These are phyloP conservation scores for Trametes villosa DNA, from an alignment of 768 basidiomycete genomes.

Conservation along the genomic window DNA sequence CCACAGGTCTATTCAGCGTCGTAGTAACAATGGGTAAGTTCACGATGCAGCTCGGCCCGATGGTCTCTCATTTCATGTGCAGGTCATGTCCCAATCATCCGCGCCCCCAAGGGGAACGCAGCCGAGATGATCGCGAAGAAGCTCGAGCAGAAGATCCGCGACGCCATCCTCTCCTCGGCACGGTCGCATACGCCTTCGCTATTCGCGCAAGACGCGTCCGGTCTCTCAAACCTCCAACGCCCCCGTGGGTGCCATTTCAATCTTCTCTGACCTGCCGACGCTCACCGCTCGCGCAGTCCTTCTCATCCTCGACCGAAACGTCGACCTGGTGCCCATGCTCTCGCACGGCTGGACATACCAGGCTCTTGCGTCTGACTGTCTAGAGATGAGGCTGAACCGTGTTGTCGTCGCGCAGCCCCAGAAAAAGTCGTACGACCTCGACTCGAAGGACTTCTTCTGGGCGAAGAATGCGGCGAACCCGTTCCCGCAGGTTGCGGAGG, in stretches of 20 bases:
- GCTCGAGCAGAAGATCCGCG: slow-evolving; percentile 89
- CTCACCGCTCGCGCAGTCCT: slow-evolving; percentile 61
- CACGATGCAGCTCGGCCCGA: background rate
- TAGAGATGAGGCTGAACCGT: slow-evolving; percentile 95
- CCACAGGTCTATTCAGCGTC: slow-evolving; percentile 89
- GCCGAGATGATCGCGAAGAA: slow-evolving; percentile 99
- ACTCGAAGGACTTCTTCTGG: slow-evolving; percentile 99
- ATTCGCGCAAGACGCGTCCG: slow-evolving; percentile 81
- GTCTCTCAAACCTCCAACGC: slow-evolving; percentile 83
- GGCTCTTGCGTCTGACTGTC: slow-evolving; percentile 95
- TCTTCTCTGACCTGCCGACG: background rate
- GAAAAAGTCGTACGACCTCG: slow-evolving; percentile 92
- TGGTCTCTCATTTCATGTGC: slow-evolving; percentile 1
- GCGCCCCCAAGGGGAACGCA: slow-evolving; percentile 93
- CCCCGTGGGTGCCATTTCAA: slow-evolving; percentile 63
- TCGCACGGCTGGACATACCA: slow-evolving; percentile 99
- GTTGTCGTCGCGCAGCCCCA: slow-evolving; percentile 79
- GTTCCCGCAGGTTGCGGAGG: slow-evolving; percentile 98
- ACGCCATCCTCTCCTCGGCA: slow-evolving; percentile 74
- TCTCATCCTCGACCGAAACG: slow-evolving; percentile 91
- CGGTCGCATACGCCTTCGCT: slow-evolving; percentile 64
- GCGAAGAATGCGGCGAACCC: slow-evolving; percentile 93
- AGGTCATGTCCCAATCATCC: slow-evolving; percentile 94
- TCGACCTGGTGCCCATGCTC: slow-evolving; percentile 91
- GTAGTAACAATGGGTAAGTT: slow-evolving; percentile 81